Base-by-base conservation (phyloP, 495 filamentous ascomycete species). In the Penicillium flavigenum region DNA sequence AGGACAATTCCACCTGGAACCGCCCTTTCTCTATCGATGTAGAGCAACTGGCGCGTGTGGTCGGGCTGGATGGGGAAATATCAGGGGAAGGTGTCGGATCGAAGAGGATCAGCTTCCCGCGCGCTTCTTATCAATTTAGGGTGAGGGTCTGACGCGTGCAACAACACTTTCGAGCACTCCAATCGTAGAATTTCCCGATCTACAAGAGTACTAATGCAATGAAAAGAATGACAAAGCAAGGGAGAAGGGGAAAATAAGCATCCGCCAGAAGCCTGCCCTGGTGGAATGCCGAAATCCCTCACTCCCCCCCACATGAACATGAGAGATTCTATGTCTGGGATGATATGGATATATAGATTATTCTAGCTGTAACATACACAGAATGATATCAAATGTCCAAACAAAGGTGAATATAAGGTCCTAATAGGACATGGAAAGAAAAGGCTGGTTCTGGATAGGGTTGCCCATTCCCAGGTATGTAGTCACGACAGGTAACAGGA, bases 111-210 rank as follows among this genome's bases (percentile, higher is more conserved):
- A 67, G 61, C 61, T 64, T 42, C 56, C 66, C 66, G 66, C 66
- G 66, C 63, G 63, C 59, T 59, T 69, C 64, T 65, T 69, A 69
- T 69, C 66, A 64, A 64, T 63, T 64, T 65, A 59, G 64, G 66
- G 59, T 55, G 66, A 63, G 58, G 56, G 59, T 61, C 66, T 67
- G 64, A 69, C 66, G 66, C 66, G 66, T 67, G 66, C 66, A 65
- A 69, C 66, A 67, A 69, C 63, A 57, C 56, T 51, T 20, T 53
- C 26, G 16, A 44, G 44, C 51, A 46, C 49, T 39, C 32, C 32
- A 51, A 20, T 31, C 27, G 47, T 39, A 34, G 29, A 51, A 24
- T 27, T 14, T 51, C n/a, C 27, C 34, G 20, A 36, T 22, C 19
- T 57, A 31, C 27, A 34, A 41, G 16, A 19, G 22, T 27, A 38